A percentile compares a stretch with the other conserved stretches of the same genome.
phyloP scores from a whole-genome alignment of 495 filamentous ascomycete species.

The Echria macrotheca region DNA sequence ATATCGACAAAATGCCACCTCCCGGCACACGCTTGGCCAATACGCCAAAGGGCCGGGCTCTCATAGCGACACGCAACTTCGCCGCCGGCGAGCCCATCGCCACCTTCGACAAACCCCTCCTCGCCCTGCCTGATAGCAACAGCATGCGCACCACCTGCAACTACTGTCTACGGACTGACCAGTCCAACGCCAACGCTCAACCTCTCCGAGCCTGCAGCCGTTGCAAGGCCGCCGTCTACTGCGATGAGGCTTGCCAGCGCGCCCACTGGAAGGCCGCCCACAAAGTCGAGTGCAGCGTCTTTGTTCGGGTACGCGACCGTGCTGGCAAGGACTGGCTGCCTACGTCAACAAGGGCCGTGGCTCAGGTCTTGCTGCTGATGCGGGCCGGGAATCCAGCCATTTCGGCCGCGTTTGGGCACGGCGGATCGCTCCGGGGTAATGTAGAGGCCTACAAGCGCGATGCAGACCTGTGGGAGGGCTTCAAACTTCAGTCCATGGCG shows the following conservation, averaged over 20 bases:
- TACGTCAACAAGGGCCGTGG: constrained; percentile 40
- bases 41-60: constrained; percentile 27
- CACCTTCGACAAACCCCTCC: constrained; percentile 31
- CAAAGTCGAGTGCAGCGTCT: constrained; percentile 47
- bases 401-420: constrained; percentile 22
- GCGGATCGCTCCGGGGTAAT: constrained; percentile 33
- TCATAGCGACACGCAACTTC: constrained; percentile 31
- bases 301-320: constrained; percentile 23
- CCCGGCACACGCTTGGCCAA: constrained; percentile 8
- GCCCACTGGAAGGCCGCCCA: constrained; percentile 50
- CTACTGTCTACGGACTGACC: constrained; percentile 30
- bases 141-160: constrained; percentile 35
- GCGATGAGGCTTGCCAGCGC: constrained; percentile 48
- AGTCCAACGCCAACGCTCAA: constrained; percentile 10
- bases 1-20: constrained; percentile 13
- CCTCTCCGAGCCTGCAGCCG: constrained; percentile 44
- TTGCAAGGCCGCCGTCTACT: constrained; percentile 50
- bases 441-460: constrained; percentile 22
- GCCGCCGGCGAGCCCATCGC: constrained; percentile 37
- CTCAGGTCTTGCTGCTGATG: constrained; percentile 38
- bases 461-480: constrained; percentile 28
- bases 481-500: constrained; percentile 42
- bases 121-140: constrained; percentile 39
- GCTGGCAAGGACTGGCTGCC: constrained; percentile 33
- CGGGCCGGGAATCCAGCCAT: constrained; percentile 8